Percentiles rank a stretch among this genome's conserved stretches.
Evolutionary conservation across 176 grass and related monocot species (phyloP).

Genomic region (Cenchrus fungigraminus): DNA sequence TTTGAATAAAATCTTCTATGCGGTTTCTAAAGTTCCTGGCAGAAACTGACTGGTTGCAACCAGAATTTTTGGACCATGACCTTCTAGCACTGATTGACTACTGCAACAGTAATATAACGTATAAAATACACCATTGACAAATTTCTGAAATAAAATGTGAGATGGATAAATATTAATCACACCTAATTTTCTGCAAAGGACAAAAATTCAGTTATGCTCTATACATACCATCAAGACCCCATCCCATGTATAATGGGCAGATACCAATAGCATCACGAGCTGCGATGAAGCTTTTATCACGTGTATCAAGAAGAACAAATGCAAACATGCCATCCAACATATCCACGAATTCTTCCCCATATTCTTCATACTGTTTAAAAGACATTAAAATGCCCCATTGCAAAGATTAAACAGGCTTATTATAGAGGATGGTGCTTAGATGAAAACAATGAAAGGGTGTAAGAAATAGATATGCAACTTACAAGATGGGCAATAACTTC

Average conservation of each 20-base stretch:
- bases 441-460: background rate
- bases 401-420: background rate
- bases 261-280: constrained; percentile 97
- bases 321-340: constrained; percentile 99
- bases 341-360: constrained; percentile 93
- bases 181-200: background rate
- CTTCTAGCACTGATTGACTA: constrained; percentile 9
- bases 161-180: background rate
- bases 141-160: background rate
- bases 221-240: constrained; percentile 93
- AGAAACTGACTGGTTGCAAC: background rate
- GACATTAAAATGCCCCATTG: constrained; percentile 22
- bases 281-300: constrained; percentile 94
- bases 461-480: constrained; percentile 44
- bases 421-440: background rate
- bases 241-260: constrained; percentile 95
- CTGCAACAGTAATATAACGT: background rate
- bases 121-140: constrained; percentile 25
- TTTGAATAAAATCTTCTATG: constrained; percentile 6
- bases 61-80: background rate
- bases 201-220: constrained; percentile 17
- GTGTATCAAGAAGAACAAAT: constrained; percentile 96
- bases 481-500: constrained; percentile 99
- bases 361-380: constrained; percentile 88
- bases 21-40: background rate